These are phyloP conservation scores for Silene uniflora DNA, from an alignment of 148 eudicot genomes.

Conservation along the genomic window DNA sequence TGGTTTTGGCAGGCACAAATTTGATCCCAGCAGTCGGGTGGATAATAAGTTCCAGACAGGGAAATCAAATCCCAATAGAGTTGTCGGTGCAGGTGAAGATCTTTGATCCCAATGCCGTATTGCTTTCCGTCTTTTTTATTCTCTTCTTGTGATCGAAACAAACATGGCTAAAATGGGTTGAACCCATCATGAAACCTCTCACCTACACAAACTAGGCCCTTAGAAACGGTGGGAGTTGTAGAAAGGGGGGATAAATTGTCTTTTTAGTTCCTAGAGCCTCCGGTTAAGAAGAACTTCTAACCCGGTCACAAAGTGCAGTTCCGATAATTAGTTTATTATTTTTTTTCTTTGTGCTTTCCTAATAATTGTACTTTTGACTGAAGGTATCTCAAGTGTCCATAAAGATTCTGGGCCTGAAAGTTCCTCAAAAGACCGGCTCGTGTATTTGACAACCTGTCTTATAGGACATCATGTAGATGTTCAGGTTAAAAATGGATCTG, in stretches of 20 bases:
- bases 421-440: slow-evolving; percentile 57
- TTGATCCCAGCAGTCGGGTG: slow-evolving; percentile 45
- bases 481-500: slow-evolving; percentile 82
- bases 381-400: slow-evolving; percentile 35
- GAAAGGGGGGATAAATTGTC: not conserved
- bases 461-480: slow-evolving; percentile 92
- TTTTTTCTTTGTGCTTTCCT: not conserved
- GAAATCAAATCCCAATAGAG: slow-evolving; percentile 45
- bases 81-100: slow-evolving; percentile 43
- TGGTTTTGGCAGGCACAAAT: slow-evolving; percentile 61
- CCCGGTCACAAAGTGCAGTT: not conserved
- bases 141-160: not conserved
- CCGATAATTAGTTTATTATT: not conserved
- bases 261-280: not conserved
- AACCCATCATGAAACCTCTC: not conserved
- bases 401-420: slow-evolving; percentile 44
- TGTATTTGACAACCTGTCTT: slow-evolving; percentile 70
- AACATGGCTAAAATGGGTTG: not conserved
- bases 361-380: slow-evolving; percentile 23
- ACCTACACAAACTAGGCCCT: not conserved
- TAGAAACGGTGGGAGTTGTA: not conserved
- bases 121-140: slow-evolving; percentile 2
- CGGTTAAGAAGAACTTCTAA: not conserved
- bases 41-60: slow-evolving; percentile 62
- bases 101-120: slow-evolving; percentile 10